Conservation (phyloP, 2,329 filamentous ascomycete genomes). For the Lachnellula suecica region DNA sequence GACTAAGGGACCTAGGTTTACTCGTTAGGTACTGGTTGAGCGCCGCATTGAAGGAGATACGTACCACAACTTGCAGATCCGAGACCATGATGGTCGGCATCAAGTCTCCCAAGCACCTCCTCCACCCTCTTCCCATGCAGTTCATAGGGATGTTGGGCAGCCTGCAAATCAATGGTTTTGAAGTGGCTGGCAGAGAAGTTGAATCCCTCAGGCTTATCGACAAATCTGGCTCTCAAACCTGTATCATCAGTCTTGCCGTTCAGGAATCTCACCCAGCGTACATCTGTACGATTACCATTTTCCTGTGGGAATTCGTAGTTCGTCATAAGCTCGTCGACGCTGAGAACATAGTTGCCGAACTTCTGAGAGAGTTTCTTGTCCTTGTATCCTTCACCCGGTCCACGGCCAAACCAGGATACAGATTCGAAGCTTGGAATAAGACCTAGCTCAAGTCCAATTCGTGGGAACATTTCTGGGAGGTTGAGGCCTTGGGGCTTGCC, state of each 20-base stretch:
- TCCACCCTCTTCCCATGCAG: slow-evolving; percentile 50
- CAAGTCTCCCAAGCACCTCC: slow-evolving; percentile 41
- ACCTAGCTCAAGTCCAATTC: slow-evolving; percentile 59
- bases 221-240: slow-evolving; percentile 1
- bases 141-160: slow-evolving; percentile 63
- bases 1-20: slow-evolving; percentile 49
- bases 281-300: slow-evolving; percentile 61
- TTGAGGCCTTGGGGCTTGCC: slow-evolving; percentile 47
- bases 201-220: slow-evolving; percentile 26
- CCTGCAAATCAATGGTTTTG: slow-evolving; percentile 52
- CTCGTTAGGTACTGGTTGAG: neutral
- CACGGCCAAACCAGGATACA: slow-evolving; percentile 65
- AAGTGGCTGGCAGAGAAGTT: slow-evolving; percentile 54
- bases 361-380: slow-evolving; percentile 64
- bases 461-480: slow-evolving; percentile 53
- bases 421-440: slow-evolving; percentile 45
- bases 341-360: slow-evolving; percentile 51
- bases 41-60: neutral
- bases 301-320: slow-evolving; percentile 70
- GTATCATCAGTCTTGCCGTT: slow-evolving; percentile 31
- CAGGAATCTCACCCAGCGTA: slow-evolving; percentile 51
- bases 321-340: slow-evolving; percentile 51
- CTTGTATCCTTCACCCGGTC: slow-evolving; percentile 63
- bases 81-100: slow-evolving; percentile 46
- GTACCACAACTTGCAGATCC: slow-evolving; percentile 48